Evolutionary conservation across 495 filamentous ascomycete genomes (phyloP), one percentile per base, ranked within the genome.

Genomic region (Penicillium longicatenatum): DNA sequence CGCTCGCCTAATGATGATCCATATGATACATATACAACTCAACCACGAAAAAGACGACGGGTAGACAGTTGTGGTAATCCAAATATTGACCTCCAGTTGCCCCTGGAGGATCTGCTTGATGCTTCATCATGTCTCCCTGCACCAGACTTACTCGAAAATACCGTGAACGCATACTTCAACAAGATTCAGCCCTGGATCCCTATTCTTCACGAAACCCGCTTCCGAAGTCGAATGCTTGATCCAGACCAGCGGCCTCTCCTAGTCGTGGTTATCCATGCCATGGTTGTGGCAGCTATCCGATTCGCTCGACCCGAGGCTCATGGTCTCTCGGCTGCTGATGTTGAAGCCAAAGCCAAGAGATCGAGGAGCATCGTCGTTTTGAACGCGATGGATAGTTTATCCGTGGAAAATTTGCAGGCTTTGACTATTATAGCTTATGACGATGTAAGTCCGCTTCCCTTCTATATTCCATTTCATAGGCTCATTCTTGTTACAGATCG

Each of bases 141-240:
- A 10, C 41, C 60, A 9, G 46, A 60, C 8, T 41, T 73, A 2
- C 50, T 74, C 4, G 61, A 71, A 29, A 60, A 61, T 48, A 62
- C 65, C n/a, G 58, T 74, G 9, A 60, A 69, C 46, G 52, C 58
- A 9, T 70, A 72, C 56, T 76, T 75, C 50, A 52, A 54, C 6
- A 53, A 60, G 2, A 57, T 72, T 8, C 74, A 76, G 51, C 74
- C 67, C 19, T 76, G 74, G 74, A 74, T 76, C 42, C 74, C 74
- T 14, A 71, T 76, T 14, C 45, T 76, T 4, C 72, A 76, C 39
- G 68, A 71, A 39, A 70, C 62, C 8, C 53, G 65, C 30, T 75
- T 76, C 57, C 62, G 63, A 2, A 52, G 46, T 24, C 55, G 64
- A 30, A 39, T 74, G 45, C 43, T 49, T 41, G 37, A 54, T 20